Evolutionary conservation across 116 monocot genomes (phyloP), one percentile per base, ranked within the genome.

Genomic region (Phalaenopsis hybrid): DNA sequence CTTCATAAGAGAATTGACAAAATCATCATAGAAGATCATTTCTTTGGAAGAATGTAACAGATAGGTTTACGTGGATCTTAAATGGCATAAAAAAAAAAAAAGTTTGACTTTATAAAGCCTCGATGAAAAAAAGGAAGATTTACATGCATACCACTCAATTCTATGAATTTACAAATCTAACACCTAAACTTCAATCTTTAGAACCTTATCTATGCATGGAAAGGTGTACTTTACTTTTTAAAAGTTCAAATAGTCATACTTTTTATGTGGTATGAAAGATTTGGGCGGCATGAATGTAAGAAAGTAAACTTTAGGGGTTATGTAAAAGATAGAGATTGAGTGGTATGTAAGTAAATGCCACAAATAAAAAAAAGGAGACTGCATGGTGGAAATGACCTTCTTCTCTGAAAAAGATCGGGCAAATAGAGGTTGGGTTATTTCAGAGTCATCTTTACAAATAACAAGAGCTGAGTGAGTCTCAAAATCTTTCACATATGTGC

Each of bases 401-500:
- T 8, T 63, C 51, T 83, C 41, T 6, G 51, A 6, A 44, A 59
- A 45, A 59, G 34, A 51, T 83, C 6, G 69, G 1, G 31, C 78
- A 69, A 41, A 78, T 67, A 41, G 6, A 37, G 67, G 59, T 50
- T 78, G 34, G 12, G 33, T 48, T 13, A 63, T 63, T 37, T 58
- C 65, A 80, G n/a, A 20, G 20, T 80, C 80, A 84, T 75, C 21
- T 46, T 31, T 43, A 67, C 17, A 67, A 80, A 17, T 48, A 67
- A 76, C 18, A 70, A 77, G 20, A 50, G 34, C 51, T 33, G 37
- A 49, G 44, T 21, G 65, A 45, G n/a, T 45, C 20, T 80, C 37
- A 23, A 67, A 68, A 46, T 65, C n/a, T 44, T 44, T 21, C 11
- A 18, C 44, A 74, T 73, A 31, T 57, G 41, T 44, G 73, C 79